A percentile compares a stretch with the other conserved stretches of the same genome.
Evolutionary conservation across 2,329 filamentous ascomycete genomes (phyloP).

Genomic region (Aspergillus tanneri): DNA sequence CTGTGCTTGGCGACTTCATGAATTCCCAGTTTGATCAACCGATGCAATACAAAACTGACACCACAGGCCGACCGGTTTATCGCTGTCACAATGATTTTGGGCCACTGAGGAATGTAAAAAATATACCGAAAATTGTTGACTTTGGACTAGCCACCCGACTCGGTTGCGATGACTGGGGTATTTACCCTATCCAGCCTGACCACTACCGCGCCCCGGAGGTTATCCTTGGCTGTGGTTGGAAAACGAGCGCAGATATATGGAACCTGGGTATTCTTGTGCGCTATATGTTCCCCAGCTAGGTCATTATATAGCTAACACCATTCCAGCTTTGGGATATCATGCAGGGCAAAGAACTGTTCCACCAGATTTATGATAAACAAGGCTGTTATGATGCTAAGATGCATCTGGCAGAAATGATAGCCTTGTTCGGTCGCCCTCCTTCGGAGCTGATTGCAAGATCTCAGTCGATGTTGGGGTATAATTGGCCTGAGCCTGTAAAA

Average conservation of each 20-base stretch:
- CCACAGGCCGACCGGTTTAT: conserved; percentile 29
- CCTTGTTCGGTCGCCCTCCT: conserved; percentile 38
- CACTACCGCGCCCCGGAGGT: conserved; percentile 38
- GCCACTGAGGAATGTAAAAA: conserved; percentile 17
- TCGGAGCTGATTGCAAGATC: conserved; percentile 26
- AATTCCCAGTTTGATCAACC: conserved; percentile 20
- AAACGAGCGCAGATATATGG: conserved; percentile 39
- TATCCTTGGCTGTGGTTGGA: conserved; percentile 35
- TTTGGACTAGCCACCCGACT: conserved; percentile 29
- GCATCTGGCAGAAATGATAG: conserved; percentile 45
- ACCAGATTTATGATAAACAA: conserved; percentile 28
- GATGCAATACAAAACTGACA: conserved; percentile 27
- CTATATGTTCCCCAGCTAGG: background rate
- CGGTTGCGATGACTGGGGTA: conserved; percentile 8
- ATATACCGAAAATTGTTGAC: conserved; percentile 32
- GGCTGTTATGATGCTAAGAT: conserved; percentile 32
- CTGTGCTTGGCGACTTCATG: conserved; percentile 16
- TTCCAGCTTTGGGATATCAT: conserved; percentile 11
- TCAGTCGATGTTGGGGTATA: conserved; percentile 11
- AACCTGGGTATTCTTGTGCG: conserved; percentile 36
- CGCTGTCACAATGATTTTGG: conserved; percentile 32
- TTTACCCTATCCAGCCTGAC: conserved; percentile 47
- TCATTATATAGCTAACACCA: background rate
- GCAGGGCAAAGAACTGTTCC: conserved; percentile 31
- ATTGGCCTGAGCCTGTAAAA: conserved; percentile 19